Percentiles rank a stretch among this genome's conserved stretches.
Conservation (phyloP, 129 eudicot species). For the Flaveria ramosissima region DNA sequence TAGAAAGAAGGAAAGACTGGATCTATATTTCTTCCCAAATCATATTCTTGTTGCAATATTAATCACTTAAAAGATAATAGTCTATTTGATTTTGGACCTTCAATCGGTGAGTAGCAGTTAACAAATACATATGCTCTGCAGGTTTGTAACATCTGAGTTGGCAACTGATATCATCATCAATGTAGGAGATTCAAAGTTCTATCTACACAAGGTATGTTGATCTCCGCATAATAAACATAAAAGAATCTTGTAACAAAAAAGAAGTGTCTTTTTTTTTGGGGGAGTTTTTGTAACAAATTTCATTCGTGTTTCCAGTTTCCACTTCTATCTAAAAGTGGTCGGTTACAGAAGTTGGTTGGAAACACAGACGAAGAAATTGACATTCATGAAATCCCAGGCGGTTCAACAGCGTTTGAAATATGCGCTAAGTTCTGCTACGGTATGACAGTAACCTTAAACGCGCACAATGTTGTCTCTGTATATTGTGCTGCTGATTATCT, state of each 20-base stretch:
- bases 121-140: constrained; percentile 32
- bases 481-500: constrained; percentile 96
- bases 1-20: not conserved
- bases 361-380: constrained; percentile 55
- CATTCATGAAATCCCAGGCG: constrained; percentile 86
- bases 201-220: constrained; percentile 80
- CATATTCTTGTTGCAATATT: not conserved
- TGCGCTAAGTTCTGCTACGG: constrained; percentile 98
- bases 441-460: constrained; percentile 87
- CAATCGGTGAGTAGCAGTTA: not conserved
- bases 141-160: constrained; percentile 84
- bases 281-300: constrained; percentile 15
- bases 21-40: constrained; percentile 8
- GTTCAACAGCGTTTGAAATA: constrained; percentile 74
- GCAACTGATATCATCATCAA: constrained; percentile 65
- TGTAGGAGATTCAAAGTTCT: constrained; percentile 83
- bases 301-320: constrained; percentile 67
- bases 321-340: constrained; percentile 79
- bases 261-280: not conserved
- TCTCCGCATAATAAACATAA: constrained; percentile 17
- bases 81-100: not conserved
- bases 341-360: constrained; percentile 65
- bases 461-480: constrained; percentile 69
- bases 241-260: constrained; percentile 6
- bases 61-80: not conserved